Percentiles rank a stretch among this genome's conserved stretches.
These are phyloP conservation scores for Mortierella sp. DNA, from an alignment of 371 early-diverging fungal species.

Conservation along the genomic window DNA sequence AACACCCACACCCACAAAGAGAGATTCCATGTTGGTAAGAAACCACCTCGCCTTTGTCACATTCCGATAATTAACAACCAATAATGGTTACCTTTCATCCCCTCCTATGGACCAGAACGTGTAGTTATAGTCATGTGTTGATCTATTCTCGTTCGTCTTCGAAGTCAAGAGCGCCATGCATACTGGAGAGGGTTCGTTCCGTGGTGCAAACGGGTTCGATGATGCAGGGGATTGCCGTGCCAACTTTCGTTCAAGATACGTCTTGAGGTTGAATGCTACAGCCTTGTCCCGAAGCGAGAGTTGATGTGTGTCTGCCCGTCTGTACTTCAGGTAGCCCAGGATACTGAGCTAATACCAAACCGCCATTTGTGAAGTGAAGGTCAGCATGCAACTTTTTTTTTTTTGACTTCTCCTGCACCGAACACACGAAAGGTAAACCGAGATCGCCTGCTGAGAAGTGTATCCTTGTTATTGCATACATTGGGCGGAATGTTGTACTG, in stretches of 20 bases:
- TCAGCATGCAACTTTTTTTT: too few species aligned
- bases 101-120: slow-evolving; percentile 49
- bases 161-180: slow-evolving; percentile 37
- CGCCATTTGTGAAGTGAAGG: too few species aligned
- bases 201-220: slow-evolving; percentile 25
- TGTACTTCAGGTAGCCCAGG: slow-evolving; percentile 46
- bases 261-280: slow-evolving; percentile 38
- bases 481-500: slow-evolving; percentile 42
- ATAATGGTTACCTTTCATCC: slow-evolving; percentile 43
- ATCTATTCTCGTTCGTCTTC: slow-evolving; percentile 43
- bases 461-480: slow-evolving; percentile 7
- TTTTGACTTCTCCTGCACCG: too few species aligned
- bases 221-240: slow-evolving; percentile 12
- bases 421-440: too few species aligned
- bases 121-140: slow-evolving; percentile 48
- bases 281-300: slow-evolving; percentile 38
- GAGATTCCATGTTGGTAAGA: too few species aligned
- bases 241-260: slow-evolving; percentile 32
- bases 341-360: slow-evolving; percentile 27
- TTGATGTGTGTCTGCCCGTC: slow-evolving; percentile 40
- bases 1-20: too few species aligned
- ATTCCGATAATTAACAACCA: too few species aligned
- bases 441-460: not conserved
- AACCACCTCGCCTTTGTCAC: too few species aligned
- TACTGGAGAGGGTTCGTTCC: slow-evolving; percentile 19